A percentile compares a stretch with the other conserved stretches of the same genome.
These are phyloP conservation scores for Picea sitchensis DNA, from an alignment of 75 land plant species.

Conservation along the genomic window DNA sequence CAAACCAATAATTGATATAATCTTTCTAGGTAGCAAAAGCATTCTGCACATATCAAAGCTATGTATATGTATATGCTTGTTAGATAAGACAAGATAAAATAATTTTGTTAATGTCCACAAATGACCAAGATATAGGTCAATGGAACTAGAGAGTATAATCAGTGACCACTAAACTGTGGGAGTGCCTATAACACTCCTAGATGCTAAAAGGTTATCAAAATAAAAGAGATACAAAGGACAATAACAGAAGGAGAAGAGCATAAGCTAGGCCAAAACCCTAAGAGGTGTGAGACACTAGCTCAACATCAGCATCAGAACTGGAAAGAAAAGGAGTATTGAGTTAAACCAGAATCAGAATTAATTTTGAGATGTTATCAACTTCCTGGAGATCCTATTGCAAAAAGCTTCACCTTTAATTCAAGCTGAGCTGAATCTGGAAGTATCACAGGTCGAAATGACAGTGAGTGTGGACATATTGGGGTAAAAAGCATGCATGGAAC, in stretches of 20 bases:
- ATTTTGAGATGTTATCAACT: not conserved
- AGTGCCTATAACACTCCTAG: too few relatives aligned
- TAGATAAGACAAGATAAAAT: too few relatives aligned
- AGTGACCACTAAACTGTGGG: too few relatives aligned
- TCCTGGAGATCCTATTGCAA: not conserved
- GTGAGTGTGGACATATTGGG: slow-evolving; percentile 96
- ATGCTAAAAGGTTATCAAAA: too few relatives aligned
- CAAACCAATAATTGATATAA: not conserved
- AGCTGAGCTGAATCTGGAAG: slow-evolving; percentile 97
- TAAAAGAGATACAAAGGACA: too few relatives aligned
- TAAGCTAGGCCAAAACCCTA: too few relatives aligned
- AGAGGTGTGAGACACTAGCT: too few relatives aligned
- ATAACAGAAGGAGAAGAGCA: too few relatives aligned
- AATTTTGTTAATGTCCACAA: too few relatives aligned
- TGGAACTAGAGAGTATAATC: too few relatives aligned
- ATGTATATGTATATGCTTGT: not conserved
- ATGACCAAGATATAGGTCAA: too few relatives aligned
- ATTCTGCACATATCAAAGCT: not conserved
- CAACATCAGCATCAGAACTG: too few relatives aligned
- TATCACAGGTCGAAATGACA: slow-evolving; percentile 98
- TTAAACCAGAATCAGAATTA: not conserved
- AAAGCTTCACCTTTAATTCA: slow-evolving; percentile 47
- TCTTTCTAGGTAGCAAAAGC: not conserved
- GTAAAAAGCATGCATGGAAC: slow-evolving; percentile 99
- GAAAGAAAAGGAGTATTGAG: not conserved